Percentiles rank a stretch among this genome's conserved stretches.
Evolutionary conservation across 805 yeast species (phyloP).

Genomic region (Candida lessepsii): DNA sequence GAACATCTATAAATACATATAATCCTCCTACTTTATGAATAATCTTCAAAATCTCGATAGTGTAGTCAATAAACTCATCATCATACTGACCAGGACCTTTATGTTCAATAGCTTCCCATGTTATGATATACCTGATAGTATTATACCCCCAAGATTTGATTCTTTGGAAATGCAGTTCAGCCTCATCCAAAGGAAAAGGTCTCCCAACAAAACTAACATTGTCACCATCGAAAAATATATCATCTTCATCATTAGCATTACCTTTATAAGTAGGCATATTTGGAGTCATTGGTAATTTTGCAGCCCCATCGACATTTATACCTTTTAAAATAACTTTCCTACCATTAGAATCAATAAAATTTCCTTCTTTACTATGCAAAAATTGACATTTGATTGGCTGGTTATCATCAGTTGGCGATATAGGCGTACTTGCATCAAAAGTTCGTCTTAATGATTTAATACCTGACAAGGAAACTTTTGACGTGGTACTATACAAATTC

Average conservation of each 20-base stretch:
- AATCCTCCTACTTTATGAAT: conserved; percentile 66
- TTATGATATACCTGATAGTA: conserved; percentile 67
- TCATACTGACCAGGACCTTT: conserved; percentile 83
- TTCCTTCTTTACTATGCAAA: conserved; percentile 41
- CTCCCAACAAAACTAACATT: conserved; percentile 77
- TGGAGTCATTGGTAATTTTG: conserved; percentile 69
- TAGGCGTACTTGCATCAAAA: conserved; percentile 19
- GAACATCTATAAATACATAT: conserved; percentile 81
- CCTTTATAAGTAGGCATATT: conserved; percentile 41
- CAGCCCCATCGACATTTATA: conserved; percentile 73
- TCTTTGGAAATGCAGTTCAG: conserved; percentile 63
- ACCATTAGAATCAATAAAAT: conserved; percentile 56
- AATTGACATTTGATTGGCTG: conserved; percentile 20
- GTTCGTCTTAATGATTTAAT: conserved; percentile 27
- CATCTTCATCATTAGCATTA: conserved; percentile 31
- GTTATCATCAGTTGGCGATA: conserved; percentile 9
- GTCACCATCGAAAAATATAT: conserved; percentile 67
- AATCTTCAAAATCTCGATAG: conserved; percentile 58
- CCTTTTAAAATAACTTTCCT: conserved; percentile 70
- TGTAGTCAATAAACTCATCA: conserved; percentile 68
- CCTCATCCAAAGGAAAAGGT: conserved; percentile 77
- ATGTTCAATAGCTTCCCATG: conserved; percentile 95
- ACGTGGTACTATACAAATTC: conserved; percentile 26
- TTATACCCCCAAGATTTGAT: conserved; percentile 83
- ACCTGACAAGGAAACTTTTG: conserved; percentile 26